phyloP scores from a whole-genome alignment of 331 rosid species.

The Malus hybrid region DNA sequence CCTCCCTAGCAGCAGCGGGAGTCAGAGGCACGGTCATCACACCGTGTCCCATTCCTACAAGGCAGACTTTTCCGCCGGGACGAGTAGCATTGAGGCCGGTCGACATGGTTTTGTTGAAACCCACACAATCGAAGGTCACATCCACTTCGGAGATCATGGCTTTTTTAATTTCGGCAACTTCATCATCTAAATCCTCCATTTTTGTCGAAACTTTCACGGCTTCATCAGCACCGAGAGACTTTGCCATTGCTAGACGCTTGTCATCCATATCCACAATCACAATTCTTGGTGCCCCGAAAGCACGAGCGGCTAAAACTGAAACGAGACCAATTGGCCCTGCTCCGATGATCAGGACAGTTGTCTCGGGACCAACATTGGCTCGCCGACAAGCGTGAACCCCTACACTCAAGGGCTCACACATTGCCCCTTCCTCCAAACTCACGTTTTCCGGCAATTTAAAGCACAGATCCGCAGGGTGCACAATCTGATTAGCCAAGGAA shows the following conservation, averaged over 20 bases:
- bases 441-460: conserved; percentile 73
- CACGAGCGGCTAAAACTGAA: conserved; percentile 71
- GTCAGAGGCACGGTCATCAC: conserved; percentile 32
- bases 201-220: conserved; percentile 46
- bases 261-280: conserved; percentile 65
- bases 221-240: conserved; percentile 60
- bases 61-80: conserved; percentile 42
- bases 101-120: conserved; percentile 34
- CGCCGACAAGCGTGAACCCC: conserved; percentile 89
- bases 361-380: conserved; percentile 66
- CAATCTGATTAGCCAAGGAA: conserved; percentile 83
- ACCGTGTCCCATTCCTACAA: conserved; percentile 27
- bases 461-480: conserved; percentile 83
- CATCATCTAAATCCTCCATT: conserved; percentile 34
- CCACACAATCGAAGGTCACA: conserved; percentile 41
- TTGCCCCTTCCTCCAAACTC: conserved; percentile 90
- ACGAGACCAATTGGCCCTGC: conserved; percentile 94
- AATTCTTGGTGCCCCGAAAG: conserved; percentile 65
- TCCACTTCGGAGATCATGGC: conserved; percentile 29
- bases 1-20: conserved; percentile 60
- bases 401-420: conserved; percentile 87
- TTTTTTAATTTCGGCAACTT: conserved; percentile 21
- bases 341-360: conserved; percentile 69
- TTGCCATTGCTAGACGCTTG: conserved; percentile 65
- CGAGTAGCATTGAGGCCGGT: conserved; percentile 30